A percentile compares a stretch with the other conserved stretches of the same genome.
Evolutionary conservation across 257 asterid genomes (phyloP).

Genomic region (Solanum arcanum): DNA sequence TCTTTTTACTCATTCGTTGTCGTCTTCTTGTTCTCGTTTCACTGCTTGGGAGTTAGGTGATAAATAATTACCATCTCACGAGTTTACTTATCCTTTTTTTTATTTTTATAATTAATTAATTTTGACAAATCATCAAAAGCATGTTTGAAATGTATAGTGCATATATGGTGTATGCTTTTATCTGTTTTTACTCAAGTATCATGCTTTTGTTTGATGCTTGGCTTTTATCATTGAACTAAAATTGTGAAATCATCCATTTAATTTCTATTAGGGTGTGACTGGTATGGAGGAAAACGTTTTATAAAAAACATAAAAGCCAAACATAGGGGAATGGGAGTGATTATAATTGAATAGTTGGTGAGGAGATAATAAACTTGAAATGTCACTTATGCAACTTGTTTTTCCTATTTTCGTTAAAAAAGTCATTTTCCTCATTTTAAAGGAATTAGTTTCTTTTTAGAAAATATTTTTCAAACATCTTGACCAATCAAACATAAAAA

Average conservation of each 20-base stretch:
- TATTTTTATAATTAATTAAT: too few species aligned
- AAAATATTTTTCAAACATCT: not conserved
- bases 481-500: not conserved
- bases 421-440: not conserved
- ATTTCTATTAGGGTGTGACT: not conserved
- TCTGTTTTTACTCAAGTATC: too few species aligned
- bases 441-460: not conserved
- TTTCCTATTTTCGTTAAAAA: too few species aligned
- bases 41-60: not conserved
- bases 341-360: not conserved
- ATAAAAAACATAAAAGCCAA: not conserved
- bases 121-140: not conserved
- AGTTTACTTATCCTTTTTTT: too few species aligned
- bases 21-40: not conserved
- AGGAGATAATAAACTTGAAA: not conserved
- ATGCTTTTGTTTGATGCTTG: not conserved
- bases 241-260: not conserved
- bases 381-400: not conserved
- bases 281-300: not conserved
- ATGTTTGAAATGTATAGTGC: not conserved
- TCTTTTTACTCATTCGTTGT: not conserved
- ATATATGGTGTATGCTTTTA: not conserved
- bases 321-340: not conserved
- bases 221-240: too few species aligned
- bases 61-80: too few species aligned